Evolutionary conservation across 2,329 filamentous ascomycete genomes (phyloP).

Genomic region (Alternaria novae-zelandiae): DNA sequence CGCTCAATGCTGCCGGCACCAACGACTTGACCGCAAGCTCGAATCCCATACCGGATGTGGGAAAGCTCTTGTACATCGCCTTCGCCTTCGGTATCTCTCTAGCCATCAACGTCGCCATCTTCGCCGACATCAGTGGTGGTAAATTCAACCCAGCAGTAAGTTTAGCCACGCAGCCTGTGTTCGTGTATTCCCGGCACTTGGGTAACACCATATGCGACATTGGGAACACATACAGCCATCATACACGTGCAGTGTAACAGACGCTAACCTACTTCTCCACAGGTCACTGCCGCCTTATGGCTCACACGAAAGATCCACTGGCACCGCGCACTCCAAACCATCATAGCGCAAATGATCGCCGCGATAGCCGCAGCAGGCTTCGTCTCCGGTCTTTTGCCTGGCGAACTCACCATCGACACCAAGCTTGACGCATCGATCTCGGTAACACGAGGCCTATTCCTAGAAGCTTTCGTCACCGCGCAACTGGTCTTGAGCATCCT

Average conservation of each 20-base stretch:
- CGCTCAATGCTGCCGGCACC: constrained; percentile 50
- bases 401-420: constrained; percentile 31
- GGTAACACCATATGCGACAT: constrained; percentile 14
- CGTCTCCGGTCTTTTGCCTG: constrained; percentile 39
- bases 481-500: constrained; percentile 46
- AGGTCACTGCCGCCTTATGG: constrained; percentile 35
- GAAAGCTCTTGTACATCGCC: constrained; percentile 46
- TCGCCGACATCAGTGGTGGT: constrained; percentile 45
- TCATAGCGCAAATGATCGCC: constrained; percentile 38
- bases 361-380: constrained; percentile 40
- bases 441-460: constrained; percentile 32
- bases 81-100: constrained; percentile 44
- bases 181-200: constrained; percentile 22
- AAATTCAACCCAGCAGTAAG: constrained; percentile 36
- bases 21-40: constrained; percentile 35
- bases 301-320: constrained; percentile 30
- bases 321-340: constrained; percentile 31
- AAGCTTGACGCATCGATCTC: constrained; percentile 31
- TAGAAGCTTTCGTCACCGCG: constrained; percentile 42
- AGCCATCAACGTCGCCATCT: constrained; percentile 46
- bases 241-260: neutral
- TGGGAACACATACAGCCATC: neutral
- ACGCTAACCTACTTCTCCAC: constrained; percentile 1
- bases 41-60: constrained; percentile 18
- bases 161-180: constrained; percentile 10